Percentiles rank a stretch among this genome's conserved stretches.
Conservation (phyloP, 2,329 filamentous ascomycete species). For the Penicillium sp. region DNA sequence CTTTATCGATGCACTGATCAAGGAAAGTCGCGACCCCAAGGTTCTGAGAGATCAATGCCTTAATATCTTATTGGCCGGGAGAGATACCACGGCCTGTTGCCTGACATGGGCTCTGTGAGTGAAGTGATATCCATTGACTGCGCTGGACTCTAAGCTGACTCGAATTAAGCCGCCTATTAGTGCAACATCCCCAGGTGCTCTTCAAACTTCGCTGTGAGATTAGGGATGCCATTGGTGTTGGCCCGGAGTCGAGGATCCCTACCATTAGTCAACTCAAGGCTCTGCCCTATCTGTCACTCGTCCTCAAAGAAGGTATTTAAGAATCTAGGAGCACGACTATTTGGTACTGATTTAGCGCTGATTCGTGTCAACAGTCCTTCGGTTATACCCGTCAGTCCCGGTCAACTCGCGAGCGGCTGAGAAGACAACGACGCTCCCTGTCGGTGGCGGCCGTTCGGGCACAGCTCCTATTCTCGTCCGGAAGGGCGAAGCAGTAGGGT, state of each 20-base stretch:
- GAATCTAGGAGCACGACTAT: too few relatives aligned
- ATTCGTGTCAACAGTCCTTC: too few relatives aligned
- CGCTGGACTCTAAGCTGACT: too few relatives aligned
- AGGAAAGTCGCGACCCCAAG: slow-evolving; percentile 63
- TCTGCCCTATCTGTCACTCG: slow-evolving; percentile 74
- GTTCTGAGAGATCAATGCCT: slow-evolving; percentile 77
- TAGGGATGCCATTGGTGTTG: slow-evolving; percentile 29
- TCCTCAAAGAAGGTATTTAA: slow-evolving; percentile 77
- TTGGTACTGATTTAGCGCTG: too few relatives aligned
- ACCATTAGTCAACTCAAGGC: slow-evolving; percentile 79
- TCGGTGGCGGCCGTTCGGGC: slow-evolving; percentile 49
- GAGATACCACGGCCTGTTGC: slow-evolving; percentile 79
- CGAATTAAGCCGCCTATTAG: too few relatives aligned
- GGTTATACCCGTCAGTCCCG: slow-evolving; percentile 56
- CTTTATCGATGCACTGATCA: slow-evolving; percentile 80
- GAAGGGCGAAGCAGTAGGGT: slow-evolving; percentile 46
- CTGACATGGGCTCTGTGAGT: slow-evolving; percentile 83
- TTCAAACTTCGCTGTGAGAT: slow-evolving; percentile 72
- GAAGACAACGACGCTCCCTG: slow-evolving; percentile 51
- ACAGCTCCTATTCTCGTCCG: slow-evolving; percentile 48
- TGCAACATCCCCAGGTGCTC: slow-evolving; percentile 65
- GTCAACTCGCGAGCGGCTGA: slow-evolving; percentile 52
- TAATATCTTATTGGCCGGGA: slow-evolving; percentile 76
- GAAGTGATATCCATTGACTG: too few relatives aligned
- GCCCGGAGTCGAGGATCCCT: slow-evolving; percentile 46